Evolutionary conservation across 2,329 filamentous ascomycete genomes (phyloP).

Genomic region (Beauveria sp.): DNA sequence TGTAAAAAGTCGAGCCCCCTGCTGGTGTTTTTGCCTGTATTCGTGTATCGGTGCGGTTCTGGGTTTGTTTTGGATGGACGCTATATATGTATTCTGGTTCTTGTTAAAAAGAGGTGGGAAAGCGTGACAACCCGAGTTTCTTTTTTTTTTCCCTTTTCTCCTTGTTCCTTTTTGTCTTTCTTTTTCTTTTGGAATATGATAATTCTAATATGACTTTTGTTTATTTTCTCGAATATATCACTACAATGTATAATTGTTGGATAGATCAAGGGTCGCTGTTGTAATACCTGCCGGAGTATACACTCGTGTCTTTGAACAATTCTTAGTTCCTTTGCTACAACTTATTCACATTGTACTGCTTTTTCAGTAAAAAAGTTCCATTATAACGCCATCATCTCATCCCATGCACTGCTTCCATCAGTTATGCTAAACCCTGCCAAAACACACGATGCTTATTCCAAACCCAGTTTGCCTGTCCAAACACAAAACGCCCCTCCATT

Average conservation of each 20-base stretch:
- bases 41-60: neutral
- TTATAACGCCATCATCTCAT: neutral
- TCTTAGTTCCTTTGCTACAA: neutral
- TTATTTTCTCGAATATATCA: neutral
- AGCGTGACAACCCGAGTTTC: neutral
- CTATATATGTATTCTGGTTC: neutral
- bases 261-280: neutral
- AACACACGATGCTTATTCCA: too few species aligned
- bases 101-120: neutral
- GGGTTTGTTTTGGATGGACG: neutral
- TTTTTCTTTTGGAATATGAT: neutral
- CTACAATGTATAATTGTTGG: neutral
- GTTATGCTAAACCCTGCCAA: too few species aligned
- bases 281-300: too few species aligned
- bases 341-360: neutral
- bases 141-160: too few species aligned
- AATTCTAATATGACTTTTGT: neutral
- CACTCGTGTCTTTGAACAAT: neutral
- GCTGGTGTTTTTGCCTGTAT: neutral
- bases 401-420: neutral
- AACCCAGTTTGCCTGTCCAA: too few species aligned
- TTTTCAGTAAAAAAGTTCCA: neutral
- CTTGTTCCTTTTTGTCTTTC: neutral
- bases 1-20: constrained; percentile 20
- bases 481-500: too few species aligned